Conservation (phyloP, 441 rosid species). For the Theobroma grandiflorum region DNA sequence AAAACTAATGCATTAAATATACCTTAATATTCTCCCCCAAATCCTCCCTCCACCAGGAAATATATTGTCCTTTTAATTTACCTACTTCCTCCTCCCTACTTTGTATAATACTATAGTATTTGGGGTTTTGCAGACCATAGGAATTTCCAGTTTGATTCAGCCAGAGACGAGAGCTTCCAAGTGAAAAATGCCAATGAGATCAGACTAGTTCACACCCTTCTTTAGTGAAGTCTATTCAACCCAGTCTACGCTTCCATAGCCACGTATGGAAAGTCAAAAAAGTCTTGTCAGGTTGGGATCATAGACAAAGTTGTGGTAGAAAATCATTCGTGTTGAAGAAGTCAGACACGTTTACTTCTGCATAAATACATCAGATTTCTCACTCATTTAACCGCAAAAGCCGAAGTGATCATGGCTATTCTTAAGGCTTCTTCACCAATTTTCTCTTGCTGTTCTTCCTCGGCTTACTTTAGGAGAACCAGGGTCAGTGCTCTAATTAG, state of each 20-base stretch:
- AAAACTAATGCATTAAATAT: no score
- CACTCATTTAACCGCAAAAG: neutral
- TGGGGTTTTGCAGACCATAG: no score
- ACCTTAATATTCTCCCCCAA: no score
- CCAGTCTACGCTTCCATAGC: neutral
- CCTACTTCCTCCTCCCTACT: no score
- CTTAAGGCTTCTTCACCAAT: neutral
- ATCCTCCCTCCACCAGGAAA: no score
- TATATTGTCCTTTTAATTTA: no score
- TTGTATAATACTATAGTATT: no score
- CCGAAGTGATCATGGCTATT: constrained; percentile 12
- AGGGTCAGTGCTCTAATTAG: neutral
- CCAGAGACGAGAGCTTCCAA: no score
- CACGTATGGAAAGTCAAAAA: neutral
- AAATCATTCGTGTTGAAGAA: neutral
- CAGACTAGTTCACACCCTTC: neutral
- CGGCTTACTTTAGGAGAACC: neutral
- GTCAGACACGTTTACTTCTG: no score
- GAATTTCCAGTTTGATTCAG: no score
- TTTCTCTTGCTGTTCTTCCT: neutral
- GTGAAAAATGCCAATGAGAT: no score
- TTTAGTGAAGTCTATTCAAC: neutral
- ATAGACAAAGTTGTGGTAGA: neutral
- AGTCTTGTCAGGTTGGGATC: neutral
- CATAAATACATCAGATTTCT: neutral